Conservation (phyloP, 2,329 filamentous ascomycete genomes). For the Ascochyta lentis region DNA sequence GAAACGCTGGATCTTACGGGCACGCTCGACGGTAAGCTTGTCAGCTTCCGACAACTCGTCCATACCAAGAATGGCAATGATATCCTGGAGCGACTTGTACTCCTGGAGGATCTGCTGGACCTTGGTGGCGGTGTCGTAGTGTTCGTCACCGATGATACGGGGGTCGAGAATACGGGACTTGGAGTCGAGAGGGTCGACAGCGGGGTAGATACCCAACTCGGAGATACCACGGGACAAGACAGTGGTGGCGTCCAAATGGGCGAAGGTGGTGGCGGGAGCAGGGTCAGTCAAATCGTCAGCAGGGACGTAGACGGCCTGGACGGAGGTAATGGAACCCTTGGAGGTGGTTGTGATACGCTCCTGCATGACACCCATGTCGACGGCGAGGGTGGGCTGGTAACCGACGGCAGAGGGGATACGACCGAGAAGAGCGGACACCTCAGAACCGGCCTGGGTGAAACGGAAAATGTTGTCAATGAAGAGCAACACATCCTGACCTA, state of each 20-base stretch:
- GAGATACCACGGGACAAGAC: constrained; percentile 99
- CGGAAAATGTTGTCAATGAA: constrained; percentile 99
- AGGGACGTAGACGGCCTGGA: constrained; percentile 99
- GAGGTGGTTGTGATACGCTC: constrained; percentile 99
- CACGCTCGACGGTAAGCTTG: constrained; percentile 99
- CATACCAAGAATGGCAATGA: constrained; percentile 99
- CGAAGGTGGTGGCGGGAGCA: constrained; percentile 98
- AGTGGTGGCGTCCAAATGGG: constrained; percentile 99
- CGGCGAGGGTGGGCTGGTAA: constrained; percentile 68
- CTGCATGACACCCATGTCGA: constrained; percentile 69
- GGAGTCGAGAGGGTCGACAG: constrained; percentile 99
- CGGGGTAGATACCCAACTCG: constrained; percentile 99
- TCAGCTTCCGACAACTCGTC: constrained; percentile 99
- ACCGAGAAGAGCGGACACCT: constrained; percentile 98
- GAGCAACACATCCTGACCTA: constrained; percentile 87
- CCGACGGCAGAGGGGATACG: constrained; percentile 99
- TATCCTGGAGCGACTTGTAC: constrained; percentile 99
- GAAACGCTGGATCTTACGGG: constrained; percentile 99
- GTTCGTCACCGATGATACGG: constrained; percentile 96
- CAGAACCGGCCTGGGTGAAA: constrained; percentile 99
- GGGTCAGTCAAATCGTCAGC: constrained; percentile 99
- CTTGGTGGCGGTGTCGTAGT: constrained; percentile 92
- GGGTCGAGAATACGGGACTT: constrained; percentile 99
- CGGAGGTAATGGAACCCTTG: constrained; percentile 99
- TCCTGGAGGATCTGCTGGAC: constrained; percentile 99